These are phyloP conservation scores for Podaxis rugospora DNA, from an alignment of 768 basidiomycete species.

Conservation along the genomic window DNA sequence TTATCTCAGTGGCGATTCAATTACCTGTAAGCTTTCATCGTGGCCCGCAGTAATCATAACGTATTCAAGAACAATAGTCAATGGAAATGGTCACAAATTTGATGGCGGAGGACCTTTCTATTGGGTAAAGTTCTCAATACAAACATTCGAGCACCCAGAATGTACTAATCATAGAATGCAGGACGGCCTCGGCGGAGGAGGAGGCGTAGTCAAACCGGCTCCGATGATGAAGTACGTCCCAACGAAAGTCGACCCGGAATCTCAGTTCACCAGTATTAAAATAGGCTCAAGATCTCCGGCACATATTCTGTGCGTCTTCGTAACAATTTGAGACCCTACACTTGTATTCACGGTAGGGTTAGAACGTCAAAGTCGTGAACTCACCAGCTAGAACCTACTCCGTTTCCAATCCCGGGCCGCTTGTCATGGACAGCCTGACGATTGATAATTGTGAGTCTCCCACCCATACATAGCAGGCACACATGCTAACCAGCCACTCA, in stretches of 20 bases:
- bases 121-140: conserved; percentile 25
- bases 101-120: conserved; percentile 41
- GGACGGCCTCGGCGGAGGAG: conserved; percentile 36
- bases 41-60: neutral
- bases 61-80: conserved; percentile 22
- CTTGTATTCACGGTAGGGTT: conserved; percentile 20
- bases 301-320: conserved; percentile 27
- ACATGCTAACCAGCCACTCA: neutral
- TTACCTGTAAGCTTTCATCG: conserved; percentile 37
- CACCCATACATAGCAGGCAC: neutral
- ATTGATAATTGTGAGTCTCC: conserved; percentile 52
- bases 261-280: neutral
- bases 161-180: conserved; percentile 13
- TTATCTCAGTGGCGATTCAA: conserved; percentile 34
- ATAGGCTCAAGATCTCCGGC: conserved; percentile 34
- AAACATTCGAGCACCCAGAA: neutral
- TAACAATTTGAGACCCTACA: conserved; percentile 14
- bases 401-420: conserved; percentile 33
- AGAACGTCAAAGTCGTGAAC: conserved; percentile 38
- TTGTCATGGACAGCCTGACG: conserved; percentile 39
- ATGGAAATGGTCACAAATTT: conserved; percentile 37
- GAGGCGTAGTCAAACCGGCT: conserved; percentile 34
- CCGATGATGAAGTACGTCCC: conserved; percentile 39
- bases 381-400: conserved; percentile 36
- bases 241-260: neutral